These are phyloP conservation scores for Ceratocystis papillata DNA, from an alignment of 2,329 filamentous ascomycete species.

Conservation along the genomic window DNA sequence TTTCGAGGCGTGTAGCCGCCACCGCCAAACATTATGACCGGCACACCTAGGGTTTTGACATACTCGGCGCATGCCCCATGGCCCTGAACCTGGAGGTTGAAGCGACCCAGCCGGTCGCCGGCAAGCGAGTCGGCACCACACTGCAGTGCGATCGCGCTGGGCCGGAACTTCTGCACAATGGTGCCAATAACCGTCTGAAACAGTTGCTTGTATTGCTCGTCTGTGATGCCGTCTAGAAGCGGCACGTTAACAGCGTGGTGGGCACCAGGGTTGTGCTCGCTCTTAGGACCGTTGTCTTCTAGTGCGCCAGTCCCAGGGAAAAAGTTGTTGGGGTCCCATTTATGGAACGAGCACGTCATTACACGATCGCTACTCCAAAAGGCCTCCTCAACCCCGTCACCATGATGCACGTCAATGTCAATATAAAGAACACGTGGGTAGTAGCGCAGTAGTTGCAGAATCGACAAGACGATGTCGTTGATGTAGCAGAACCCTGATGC, in stretches of 20 bases:
- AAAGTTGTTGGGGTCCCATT: conserved; percentile 74
- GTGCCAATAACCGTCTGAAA: conserved; percentile 72
- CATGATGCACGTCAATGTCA: conserved; percentile 86
- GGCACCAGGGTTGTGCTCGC: conserved; percentile 74
- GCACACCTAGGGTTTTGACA: conserved; percentile 69
- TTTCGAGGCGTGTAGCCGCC: conserved; percentile 95
- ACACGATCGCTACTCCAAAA: conserved; percentile 84
- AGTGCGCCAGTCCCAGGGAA: conserved; percentile 87
- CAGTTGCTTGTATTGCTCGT: conserved; percentile 75
- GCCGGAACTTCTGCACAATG: conserved; percentile 74
- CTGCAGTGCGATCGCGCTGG: conserved; percentile 82
- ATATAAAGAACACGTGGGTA: conserved; percentile 86
- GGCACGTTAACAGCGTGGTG: conserved; percentile 88
- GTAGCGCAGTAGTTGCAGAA: conserved; percentile 73
- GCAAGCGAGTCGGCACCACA: conserved; percentile 92
- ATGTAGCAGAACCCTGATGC: conserved; percentile 97
- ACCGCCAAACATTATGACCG: conserved; percentile 82
- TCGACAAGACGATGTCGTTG: conserved; percentile 93
- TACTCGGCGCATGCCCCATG: conserved; percentile 86
- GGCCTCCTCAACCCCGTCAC: conserved; percentile 81
- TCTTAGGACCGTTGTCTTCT: conserved; percentile 71
- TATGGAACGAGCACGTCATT: conserved; percentile 92
- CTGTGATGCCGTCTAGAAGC: conserved; percentile 80
- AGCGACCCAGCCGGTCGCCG: conserved; percentile 83
- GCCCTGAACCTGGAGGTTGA: conserved; percentile 92